Base-by-base conservation (phyloP, 2,329 filamentous ascomycete genomes). In the Fusarium sp. region DNA sequence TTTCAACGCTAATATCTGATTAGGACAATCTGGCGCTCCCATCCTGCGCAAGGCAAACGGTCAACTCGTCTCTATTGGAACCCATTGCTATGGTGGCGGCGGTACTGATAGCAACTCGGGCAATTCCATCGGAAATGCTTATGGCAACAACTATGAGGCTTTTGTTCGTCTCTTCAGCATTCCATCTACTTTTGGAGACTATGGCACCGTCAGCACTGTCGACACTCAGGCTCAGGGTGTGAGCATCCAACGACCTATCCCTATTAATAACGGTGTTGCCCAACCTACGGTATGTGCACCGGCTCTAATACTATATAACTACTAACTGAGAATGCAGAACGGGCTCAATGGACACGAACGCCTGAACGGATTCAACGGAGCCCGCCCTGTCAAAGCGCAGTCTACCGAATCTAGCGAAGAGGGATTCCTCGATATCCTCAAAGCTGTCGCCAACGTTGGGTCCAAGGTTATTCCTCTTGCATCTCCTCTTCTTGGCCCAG, bases 1-100 rank as follows among this genome's bases (percentile, higher is more conserved):
- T 7, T 4, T 33, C 21, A 20, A 3, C 16, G 6, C 28, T 35
- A 8, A 78, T 73, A 73, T 11, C 73, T 20, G 4, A 28, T 18
- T 5, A 78, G 77, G 76, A 9, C 75, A 76, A 28, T 77, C 73
- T 44, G 73, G 77, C 21, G 75, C 74, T 12, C 75, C 73, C 1
- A 72, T 77, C n/a, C 37, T 79, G 13, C 64, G 54, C 26, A 62
- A 39, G 28, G 23, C 39, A 4, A 49, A 57, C 6, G 56, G 58
- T 13, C 41, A 64, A n/a, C 23, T 71, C 16, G 38, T 64, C 10
- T 63, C 69, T 13, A 77, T 78, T 28, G 75, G 75, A 48, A 72
- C 74, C 2, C 77, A 79, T 55, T 74, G 69, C 28, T 76, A 75
- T 42, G 73, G 75, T 16, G 73, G 71, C 21, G 69, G 70, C 6